Percentiles rank a stretch among this genome's conserved stretches.
Conservation (phyloP, 176 grass and related monocot genomes). For the Ampelocalamus luodianensis region DNA sequence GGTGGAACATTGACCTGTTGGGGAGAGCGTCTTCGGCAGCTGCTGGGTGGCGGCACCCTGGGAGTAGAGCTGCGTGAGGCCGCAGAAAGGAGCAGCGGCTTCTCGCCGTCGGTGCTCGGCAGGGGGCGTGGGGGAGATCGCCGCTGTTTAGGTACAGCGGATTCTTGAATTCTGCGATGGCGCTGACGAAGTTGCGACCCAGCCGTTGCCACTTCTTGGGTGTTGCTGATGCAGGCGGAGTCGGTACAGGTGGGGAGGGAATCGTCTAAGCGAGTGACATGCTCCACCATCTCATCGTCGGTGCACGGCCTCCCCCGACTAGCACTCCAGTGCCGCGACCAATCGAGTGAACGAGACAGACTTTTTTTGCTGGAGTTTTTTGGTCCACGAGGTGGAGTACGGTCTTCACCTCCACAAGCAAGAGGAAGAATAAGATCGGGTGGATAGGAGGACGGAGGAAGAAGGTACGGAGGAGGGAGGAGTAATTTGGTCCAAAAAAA, state of each 20-base stretch:
- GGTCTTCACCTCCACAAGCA: too few relatives aligned
- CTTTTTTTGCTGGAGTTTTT: too few relatives aligned
- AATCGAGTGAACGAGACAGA: too few relatives aligned
- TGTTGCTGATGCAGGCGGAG: constrained; percentile 44
- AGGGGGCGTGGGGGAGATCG: constrained; percentile 49
- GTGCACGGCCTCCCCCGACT: constrained; percentile 92
- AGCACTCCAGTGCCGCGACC: constrained; percentile 80
- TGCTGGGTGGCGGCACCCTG: constrained; percentile 55
- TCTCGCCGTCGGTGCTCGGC: constrained; percentile 55
- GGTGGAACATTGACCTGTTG: constrained; percentile 60
- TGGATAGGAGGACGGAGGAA: too few relatives aligned
- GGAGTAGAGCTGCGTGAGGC: constrained; percentile 73
- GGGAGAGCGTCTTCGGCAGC: constrained; percentile 85
- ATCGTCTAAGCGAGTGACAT: constrained; percentile 80
- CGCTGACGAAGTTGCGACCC: constrained; percentile 80
- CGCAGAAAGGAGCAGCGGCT: constrained; percentile 60
- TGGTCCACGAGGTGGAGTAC: too few relatives aligned
- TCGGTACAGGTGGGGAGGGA: constrained; percentile 55
- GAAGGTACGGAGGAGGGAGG: too few relatives aligned
- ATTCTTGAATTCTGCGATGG: constrained; percentile 86
- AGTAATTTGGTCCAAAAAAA: too few relatives aligned
- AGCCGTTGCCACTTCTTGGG: constrained; percentile 89
- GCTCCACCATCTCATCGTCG: constrained; percentile 96
- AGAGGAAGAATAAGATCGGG: too few relatives aligned
- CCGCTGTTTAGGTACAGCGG: constrained; percentile 50